These are phyloP conservation scores for Russula sp. DNA, from an alignment of 768 basidiomycete genomes.

Conservation along the genomic window DNA sequence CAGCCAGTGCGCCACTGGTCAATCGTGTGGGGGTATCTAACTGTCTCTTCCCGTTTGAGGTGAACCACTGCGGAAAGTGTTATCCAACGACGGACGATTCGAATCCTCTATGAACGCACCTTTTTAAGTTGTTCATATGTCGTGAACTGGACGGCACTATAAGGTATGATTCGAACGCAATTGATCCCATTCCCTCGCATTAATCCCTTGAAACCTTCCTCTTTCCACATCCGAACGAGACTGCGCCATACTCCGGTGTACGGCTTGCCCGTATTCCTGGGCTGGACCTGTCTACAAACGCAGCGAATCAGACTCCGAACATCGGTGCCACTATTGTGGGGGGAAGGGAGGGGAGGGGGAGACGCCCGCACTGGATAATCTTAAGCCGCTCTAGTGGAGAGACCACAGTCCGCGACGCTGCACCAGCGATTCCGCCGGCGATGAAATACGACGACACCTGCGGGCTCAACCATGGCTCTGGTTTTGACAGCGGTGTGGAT, in stretches of 20 bases:
- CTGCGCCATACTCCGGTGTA: slow-evolving; percentile 84
- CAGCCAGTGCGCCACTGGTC: slow-evolving; percentile 83
- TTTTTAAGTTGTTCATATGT: slow-evolving; percentile 91
- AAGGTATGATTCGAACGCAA: slow-evolving; percentile 89
- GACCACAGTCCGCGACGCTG: slow-evolving; percentile 85
- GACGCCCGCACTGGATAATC: slow-evolving; percentile 77
- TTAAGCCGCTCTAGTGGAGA: slow-evolving; percentile 89
- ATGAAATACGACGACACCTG: slow-evolving; percentile 45
- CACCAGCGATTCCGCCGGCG: slow-evolving; percentile 50
- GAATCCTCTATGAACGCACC: slow-evolving; percentile 35
- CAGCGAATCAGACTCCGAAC: neutral
- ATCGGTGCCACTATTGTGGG: neutral
- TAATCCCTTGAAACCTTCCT: slow-evolving; percentile 89
- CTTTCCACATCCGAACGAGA: slow-evolving; percentile 83
- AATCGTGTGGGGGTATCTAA: slow-evolving; percentile 88
- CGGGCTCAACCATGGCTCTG: slow-evolving; percentile 29
- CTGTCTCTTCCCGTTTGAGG: slow-evolving; percentile 56
- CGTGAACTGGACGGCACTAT: slow-evolving; percentile 79
- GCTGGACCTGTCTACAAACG: slow-evolving; percentile 78
- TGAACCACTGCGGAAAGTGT: slow-evolving; percentile 51
- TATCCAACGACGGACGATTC: neutral
- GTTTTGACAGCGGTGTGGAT: slow-evolving; percentile 4
- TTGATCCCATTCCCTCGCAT: slow-evolving; percentile 95
- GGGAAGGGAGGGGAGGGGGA: neutral
- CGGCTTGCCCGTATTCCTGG: slow-evolving; percentile 50